Evolutionary conservation across 768 basidiomycete species (phyloP).

Genomic region (Clitopilus hobsonii): DNA sequence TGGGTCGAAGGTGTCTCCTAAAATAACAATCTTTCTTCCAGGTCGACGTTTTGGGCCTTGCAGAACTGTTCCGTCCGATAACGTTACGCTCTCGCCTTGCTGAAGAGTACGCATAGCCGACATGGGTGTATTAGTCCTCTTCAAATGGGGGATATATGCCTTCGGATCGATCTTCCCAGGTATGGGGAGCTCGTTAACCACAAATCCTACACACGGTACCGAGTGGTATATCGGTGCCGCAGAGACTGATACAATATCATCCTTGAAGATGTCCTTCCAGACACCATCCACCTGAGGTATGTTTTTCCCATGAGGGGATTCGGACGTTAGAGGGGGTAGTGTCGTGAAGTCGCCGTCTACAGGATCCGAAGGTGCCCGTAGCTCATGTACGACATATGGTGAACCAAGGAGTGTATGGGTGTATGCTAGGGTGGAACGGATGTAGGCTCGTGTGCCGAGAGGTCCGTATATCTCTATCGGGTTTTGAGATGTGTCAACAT

Average conservation of each 20-base stretch:
- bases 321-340: conserved; percentile 45
- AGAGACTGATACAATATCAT: conserved; percentile 54
- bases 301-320: conserved; percentile 58
- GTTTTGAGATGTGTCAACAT: conserved; percentile 35
- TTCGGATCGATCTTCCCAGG: conserved; percentile 74
- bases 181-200: conserved; percentile 63
- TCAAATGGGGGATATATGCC: conserved; percentile 62
- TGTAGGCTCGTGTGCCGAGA: conserved; percentile 74
- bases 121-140: conserved; percentile 66
- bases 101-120: conserved; percentile 64
- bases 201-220: conserved; percentile 78
- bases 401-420: conserved; percentile 64
- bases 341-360: conserved; percentile 41
- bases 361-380: conserved; percentile 62
- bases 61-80: conserved; percentile 70
- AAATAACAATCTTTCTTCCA: conserved; percentile 74
- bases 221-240: conserved; percentile 80
- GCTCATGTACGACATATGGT: conserved; percentile 80
- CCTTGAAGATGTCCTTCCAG: conserved; percentile 65
- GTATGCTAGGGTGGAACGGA: conserved; percentile 62
- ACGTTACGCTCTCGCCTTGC: conserved; percentile 54
- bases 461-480: conserved; percentile 85
- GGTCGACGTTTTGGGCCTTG: conserved; percentile 59
- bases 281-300: conserved; percentile 52
- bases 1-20: conserved; percentile 85